Evolutionary conservation across 2,329 filamentous ascomycete species (phyloP), one percentile per base, ranked within the genome.

Genomic region (Fusarium sp.): DNA sequence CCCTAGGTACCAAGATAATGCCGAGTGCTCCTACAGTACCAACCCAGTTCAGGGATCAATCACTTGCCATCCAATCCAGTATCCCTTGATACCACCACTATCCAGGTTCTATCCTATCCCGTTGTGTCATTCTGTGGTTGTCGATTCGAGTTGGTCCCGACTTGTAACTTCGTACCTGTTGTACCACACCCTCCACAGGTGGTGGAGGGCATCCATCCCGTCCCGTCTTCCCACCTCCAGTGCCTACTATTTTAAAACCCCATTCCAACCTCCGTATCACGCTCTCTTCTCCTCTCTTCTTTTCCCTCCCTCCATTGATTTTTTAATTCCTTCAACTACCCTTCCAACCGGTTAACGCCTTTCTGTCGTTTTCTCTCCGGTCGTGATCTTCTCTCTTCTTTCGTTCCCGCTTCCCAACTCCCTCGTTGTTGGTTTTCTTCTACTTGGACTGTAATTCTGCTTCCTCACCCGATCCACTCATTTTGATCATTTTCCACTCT

Each of bases 381-480:
- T 48, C 60, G 64, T 67, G 45, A 39, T 64, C 54, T 64, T 73
- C 63, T 49, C 74, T 72, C 70, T 75, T 78, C 76, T 66, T 78
- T 79, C 75, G 68, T 76, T 77, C 63, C 48, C 54, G 58, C 31
- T 77, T 56, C 80, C 36, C 81, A 80, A 82, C 79, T 79, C 81
- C 63, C 79, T 83, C 82, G 78, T 80, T 83, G 77, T 81, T 82
- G 82, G 81, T 69, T 73, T 77, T 78, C 76, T 69, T 55, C 71
- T 75, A 72, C 41, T 51, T 71, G 48, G 42, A 56, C 70, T 76
- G 52, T 76, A 78, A 77, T 78, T 63, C 69, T 44, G 57, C 49
- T 72, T 69, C 57, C 63, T 65, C 67, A 63, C 66, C 44, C 41
- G 62, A 62, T 77, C 67, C 75, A 52, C 54, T 79, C 75, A 39